Evolutionary conservation across 371 early-diverging fungal species (phyloP).

Genomic region (Rhizopus microsporus): DNA sequence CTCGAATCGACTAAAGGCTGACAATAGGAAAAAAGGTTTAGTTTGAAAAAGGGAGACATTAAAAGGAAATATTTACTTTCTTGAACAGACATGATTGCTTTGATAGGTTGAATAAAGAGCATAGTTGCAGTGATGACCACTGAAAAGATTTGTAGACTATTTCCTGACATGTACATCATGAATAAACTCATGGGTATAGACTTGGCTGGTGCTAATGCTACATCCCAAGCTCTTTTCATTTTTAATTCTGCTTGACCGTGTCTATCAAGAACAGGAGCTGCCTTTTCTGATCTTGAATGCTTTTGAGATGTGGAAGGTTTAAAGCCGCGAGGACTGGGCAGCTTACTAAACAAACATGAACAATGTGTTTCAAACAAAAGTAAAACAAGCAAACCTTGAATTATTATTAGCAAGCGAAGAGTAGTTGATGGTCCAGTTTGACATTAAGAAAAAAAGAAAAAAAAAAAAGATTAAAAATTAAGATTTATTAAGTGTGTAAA

Average conservation of each 20-base stretch:
- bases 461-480: neutral
- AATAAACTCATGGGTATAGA: conserved; percentile 95
- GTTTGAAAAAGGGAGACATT: neutral
- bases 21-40: conserved; percentile 4
- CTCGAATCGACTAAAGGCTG: conserved; percentile 73
- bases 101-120: conserved; percentile 88
- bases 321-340: conserved; percentile 41
- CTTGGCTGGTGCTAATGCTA: conserved; percentile 90
- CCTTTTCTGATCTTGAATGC: conserved; percentile 18
- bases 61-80: conserved; percentile 48
- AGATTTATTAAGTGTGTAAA: conserved; percentile 3
- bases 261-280: neutral
- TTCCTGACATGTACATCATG: conserved; percentile 98
- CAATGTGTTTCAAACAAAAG: neutral
- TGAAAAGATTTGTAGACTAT: conserved; percentile 91
- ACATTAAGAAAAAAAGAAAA: conserved; percentile 14
- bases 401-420: conserved; percentile 28
- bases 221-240: conserved; percentile 92
- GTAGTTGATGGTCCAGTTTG: conserved; percentile 43
- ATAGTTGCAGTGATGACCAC: conserved; percentile 91
- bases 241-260: neutral
- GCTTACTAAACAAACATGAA: conserved; percentile 1
- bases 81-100: conserved; percentile 73
- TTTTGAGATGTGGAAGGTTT: conserved; percentile 34
- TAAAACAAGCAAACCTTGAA: conserved; percentile 5